Evolutionary conservation across 2,329 filamentous ascomycete genomes (phyloP), one percentile per base, ranked within the genome.

Genomic region (Aspergillus pseudoglaucus): DNA sequence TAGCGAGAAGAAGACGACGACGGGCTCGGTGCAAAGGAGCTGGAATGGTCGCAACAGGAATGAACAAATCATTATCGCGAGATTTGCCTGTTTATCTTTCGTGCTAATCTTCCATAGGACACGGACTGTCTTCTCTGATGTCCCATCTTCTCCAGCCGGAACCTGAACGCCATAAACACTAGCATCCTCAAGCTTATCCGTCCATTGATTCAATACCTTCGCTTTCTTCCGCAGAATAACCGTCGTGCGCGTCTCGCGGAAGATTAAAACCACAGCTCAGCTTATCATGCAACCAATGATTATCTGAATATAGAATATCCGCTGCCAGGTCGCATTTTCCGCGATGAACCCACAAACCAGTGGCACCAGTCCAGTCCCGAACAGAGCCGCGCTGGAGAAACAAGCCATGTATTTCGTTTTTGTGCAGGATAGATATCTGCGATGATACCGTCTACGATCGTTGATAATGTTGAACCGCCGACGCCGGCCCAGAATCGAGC

Each of bases 241-340:
- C 4, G 20, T 23, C 12, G 2, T 12, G 14, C 39, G 39, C 4
- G 39, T 42, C 23, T 42, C 39, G 4, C 10, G 8, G 22, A 42
- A 42, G 39, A 25, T 27, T 5, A 42, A 12, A 20, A 42, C 27
- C 20, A 42, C 12, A 25, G 39, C 39, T 5, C 10, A 10, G 20
- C 10, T n/a, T n/a, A 42, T 25, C 39, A 42, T 25, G 12, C 39
- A 22, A n/a, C 39, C 18, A 4, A n/a, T 27, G 20, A 42, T 25
- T 1, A 25, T 25, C 39, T 42, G 39, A 3, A 47, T 38, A 22
- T 44, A 47, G 38, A 47, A 50, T 2, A 50, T 42, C 48, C 45
- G 47, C 4, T 45, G 35, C 48, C 45, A 50, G 1, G 42, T 23
- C 1, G 38, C 43, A 23, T 33, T 7, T 10, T 45, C 42, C 3